Evolutionary conservation across 805 yeast genomes (phyloP).

Genomic region (Metschnikowia colocasiae): DNA sequence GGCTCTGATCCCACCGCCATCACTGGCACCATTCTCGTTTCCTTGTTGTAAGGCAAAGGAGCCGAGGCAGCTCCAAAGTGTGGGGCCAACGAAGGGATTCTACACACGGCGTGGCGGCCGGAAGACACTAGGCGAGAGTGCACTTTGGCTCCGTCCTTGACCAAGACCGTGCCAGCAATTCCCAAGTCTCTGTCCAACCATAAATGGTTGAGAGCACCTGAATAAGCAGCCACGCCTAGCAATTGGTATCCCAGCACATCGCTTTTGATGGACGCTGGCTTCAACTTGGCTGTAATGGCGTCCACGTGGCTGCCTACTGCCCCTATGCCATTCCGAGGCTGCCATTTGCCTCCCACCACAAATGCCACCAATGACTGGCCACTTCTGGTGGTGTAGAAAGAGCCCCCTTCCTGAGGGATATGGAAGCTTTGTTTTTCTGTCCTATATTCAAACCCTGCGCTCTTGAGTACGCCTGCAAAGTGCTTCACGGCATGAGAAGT

Average conservation of each 20-base stretch:
- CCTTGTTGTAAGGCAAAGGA: slow-evolving; percentile 29
- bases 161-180: slow-evolving; percentile 36
- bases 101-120: slow-evolving; percentile 34
- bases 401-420: slow-evolving; percentile 15
- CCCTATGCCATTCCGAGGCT: slow-evolving; percentile 26
- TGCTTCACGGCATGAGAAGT: slow-evolving; percentile 34
- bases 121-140: slow-evolving; percentile 29
- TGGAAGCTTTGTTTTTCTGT: slow-evolving; percentile 21
- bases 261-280: slow-evolving; percentile 25
- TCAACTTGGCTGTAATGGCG: slow-evolving; percentile 35
- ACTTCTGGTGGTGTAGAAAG: slow-evolving; percentile 29
- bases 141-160: slow-evolving; percentile 19
- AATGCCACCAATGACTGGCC: slow-evolving; percentile 37
- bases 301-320: slow-evolving; percentile 36
- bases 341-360: slow-evolving; percentile 37
- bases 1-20: slow-evolving; percentile 23
- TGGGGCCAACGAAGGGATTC: slow-evolving; percentile 39
- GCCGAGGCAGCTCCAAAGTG: slow-evolving; percentile 32
- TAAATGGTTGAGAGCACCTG: slow-evolving; percentile 30
- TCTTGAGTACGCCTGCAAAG: slow-evolving; percentile 22
- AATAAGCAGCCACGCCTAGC: slow-evolving; percentile 41
- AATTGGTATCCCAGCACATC: slow-evolving; percentile 31
- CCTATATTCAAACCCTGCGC: slow-evolving; percentile 28
- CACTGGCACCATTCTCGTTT: slow-evolving; percentile 39
- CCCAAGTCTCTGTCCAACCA: slow-evolving; percentile 45